Evolutionary conservation across 371 early-diverging fungal species (phyloP).

Genomic region (Actinomortierella wolfii): DNA sequence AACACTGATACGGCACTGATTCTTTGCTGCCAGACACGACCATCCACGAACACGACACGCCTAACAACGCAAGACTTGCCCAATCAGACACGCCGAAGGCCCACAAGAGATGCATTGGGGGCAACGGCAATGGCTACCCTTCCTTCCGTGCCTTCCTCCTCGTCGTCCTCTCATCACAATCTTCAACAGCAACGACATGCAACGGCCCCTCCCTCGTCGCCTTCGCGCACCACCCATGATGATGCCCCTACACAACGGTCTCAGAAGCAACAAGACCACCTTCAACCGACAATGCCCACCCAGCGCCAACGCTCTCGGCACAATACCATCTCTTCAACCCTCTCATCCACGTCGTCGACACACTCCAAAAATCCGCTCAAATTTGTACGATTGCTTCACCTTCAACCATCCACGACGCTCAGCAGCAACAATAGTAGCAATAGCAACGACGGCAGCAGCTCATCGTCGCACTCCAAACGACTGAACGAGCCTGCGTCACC

Average conservation of each 20-base stretch:
- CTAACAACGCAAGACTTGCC: too few species aligned
- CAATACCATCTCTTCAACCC: slow-evolving; percentile 1
- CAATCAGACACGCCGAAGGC: too few species aligned
- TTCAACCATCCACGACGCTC: slow-evolving; percentile 6
- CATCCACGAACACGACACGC: too few species aligned
- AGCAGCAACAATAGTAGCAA: slow-evolving; percentile 8
- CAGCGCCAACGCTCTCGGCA: slow-evolving; percentile 7
- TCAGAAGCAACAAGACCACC: neutral
- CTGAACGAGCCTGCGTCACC: neutral
- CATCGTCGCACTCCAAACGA: neutral
- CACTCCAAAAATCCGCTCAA: slow-evolving; percentile 5
- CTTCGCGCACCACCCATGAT: neutral
- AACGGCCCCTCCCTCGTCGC: neutral
- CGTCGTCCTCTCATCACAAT: too few species aligned
- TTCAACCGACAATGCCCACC: too few species aligned
- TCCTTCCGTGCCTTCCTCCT: too few species aligned
- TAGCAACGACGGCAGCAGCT: neutral
- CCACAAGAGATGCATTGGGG: too few species aligned
- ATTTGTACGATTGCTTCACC: slow-evolving; percentile 1
- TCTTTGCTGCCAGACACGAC: too few species aligned
- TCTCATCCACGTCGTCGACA: slow-evolving; percentile 1
- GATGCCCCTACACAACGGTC: slow-evolving; percentile 11
- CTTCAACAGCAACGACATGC: too few species aligned
- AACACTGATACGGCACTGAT: too few species aligned
- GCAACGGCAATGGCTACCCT: too few species aligned